Percentiles rank a stretch among this genome's conserved stretches.
Conservation (phyloP, 2,329 filamentous ascomycete species). For the Tolypocladium capitatum region DNA sequence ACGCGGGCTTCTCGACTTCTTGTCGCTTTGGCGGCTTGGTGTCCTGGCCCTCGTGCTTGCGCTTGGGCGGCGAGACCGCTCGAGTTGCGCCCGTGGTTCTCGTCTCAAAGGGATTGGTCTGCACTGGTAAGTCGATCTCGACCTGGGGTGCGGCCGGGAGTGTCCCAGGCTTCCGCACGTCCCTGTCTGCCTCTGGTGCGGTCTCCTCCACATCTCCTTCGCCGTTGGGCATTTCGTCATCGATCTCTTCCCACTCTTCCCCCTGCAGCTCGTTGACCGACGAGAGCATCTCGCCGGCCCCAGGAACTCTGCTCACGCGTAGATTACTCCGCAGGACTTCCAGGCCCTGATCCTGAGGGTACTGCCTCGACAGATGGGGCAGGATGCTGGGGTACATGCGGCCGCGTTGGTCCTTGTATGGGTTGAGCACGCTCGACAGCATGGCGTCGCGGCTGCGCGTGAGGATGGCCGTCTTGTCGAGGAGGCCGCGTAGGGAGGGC, state of each 20-base stretch:
- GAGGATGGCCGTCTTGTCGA: constrained; percentile 73
- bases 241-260: constrained; percentile 22
- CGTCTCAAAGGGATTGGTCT: constrained; percentile 23
- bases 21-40: constrained; percentile 24
- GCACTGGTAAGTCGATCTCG: constrained; percentile 13
- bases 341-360: constrained; percentile 47
- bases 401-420: constrained; percentile 50
- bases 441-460: constrained; percentile 57
- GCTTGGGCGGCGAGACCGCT: constrained; percentile 19
- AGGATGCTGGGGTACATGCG: constrained; percentile 60
- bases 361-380: constrained; percentile 61
- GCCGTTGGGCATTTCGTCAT: constrained; percentile 14
- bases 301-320: constrained; percentile 20
- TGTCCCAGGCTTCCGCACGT: constrained; percentile 7
- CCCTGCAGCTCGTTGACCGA: constrained; percentile 23
- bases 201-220: constrained; percentile 1
- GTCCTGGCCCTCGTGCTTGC: constrained; percentile 25
- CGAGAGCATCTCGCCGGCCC: constrained; percentile 14
- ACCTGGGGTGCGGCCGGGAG: constrained; percentile 9
- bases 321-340: constrained; percentile 58
- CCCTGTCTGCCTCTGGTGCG: not conserved
- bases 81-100: constrained; percentile 8
- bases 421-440: constrained; percentile 71
- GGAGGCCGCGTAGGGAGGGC: constrained; percentile 56
- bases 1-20: constrained; percentile 19